phyloP scores from a whole-genome alignment of 345 rosid species.

The Gossypium raimondii region DNA sequence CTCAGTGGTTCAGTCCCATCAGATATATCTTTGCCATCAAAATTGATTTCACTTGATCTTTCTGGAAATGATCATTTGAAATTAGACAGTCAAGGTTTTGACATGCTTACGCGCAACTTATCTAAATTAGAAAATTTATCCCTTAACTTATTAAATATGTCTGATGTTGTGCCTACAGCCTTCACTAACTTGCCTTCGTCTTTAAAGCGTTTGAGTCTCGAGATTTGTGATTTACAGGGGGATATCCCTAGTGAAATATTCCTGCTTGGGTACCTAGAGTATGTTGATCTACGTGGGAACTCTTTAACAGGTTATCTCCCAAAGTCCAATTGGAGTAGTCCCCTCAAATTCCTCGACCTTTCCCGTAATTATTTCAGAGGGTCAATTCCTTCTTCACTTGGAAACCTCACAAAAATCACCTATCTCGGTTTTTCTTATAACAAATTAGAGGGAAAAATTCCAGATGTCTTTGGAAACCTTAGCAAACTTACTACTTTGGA shows the following conservation, averaged over 20 bases:
- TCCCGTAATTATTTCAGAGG: not conserved
- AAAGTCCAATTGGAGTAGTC: not conserved
- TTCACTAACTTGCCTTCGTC: not conserved
- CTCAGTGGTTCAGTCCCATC: not conserved
- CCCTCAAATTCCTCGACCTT: not conserved
- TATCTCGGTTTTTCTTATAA: not conserved
- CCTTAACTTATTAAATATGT: not conserved
- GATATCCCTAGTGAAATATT: constrained; percentile 17
- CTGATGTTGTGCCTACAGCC: not conserved
- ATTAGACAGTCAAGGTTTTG: not conserved
- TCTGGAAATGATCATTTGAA: not conserved
- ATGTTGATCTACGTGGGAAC: not conserved
- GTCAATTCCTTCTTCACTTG: not conserved
- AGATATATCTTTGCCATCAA: not conserved
- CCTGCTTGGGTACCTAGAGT: not conserved
- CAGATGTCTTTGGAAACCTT: not conserved
- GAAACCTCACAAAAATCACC: not conserved
- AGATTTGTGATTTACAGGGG: not conserved
- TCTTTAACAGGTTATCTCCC: constrained; percentile 3
- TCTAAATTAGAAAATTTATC: not conserved
- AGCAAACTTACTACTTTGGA: not conserved
- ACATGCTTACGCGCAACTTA: not conserved
- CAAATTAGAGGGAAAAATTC: not conserved
- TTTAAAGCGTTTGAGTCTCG: not conserved
- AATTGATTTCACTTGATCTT: constrained; percentile 17